A percentile compares a stretch with the other conserved stretches of the same genome.
phyloP scores from a whole-genome alignment of 805 yeast species.

The Yarrowia sp. region DNA sequence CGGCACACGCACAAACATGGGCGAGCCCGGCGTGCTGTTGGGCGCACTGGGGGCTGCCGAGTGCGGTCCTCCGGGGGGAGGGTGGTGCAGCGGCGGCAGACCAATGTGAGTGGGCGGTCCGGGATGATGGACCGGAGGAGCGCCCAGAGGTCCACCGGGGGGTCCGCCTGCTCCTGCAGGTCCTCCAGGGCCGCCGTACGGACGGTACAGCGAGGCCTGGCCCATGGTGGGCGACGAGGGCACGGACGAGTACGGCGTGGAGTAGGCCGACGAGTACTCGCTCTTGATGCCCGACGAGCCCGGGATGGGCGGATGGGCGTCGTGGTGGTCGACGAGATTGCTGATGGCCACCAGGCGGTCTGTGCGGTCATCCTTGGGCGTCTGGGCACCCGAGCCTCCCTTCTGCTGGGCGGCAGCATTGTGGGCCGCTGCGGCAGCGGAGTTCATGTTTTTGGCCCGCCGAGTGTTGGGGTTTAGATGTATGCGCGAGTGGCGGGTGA shows the following conservation, averaged over 20 bases:
- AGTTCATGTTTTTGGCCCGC: slow-evolving; percentile 42
- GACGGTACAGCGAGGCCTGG: slow-evolving; percentile 38
- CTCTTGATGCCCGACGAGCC: slow-evolving; percentile 41
- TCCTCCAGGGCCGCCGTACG: slow-evolving; percentile 6
- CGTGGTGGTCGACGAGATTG: slow-evolving; percentile 38
- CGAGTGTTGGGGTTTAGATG: slow-evolving; percentile 59
- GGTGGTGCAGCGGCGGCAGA: slow-evolving; percentile 41
- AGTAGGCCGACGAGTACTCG: slow-evolving; percentile 43
- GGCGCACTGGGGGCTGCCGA: slow-evolving; percentile 55
- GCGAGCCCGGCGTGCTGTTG: slow-evolving; percentile 52
- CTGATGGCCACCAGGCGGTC: slow-evolving; percentile 29
- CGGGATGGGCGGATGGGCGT: slow-evolving; percentile 41
- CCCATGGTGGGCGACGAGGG: slow-evolving; percentile 45
- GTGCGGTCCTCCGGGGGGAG: slow-evolving; percentile 40
- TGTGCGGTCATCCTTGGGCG: slow-evolving; percentile 29
- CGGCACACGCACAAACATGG: slow-evolving; percentile 45
- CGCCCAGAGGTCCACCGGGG: not conserved
- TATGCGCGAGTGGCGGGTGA: slow-evolving; percentile 83
- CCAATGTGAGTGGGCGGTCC: slow-evolving; percentile 42
- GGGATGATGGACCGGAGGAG: slow-evolving; percentile 37
- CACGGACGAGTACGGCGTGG: slow-evolving; percentile 45
- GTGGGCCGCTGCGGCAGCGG: slow-evolving; percentile 41
- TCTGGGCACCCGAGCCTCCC: not conserved
- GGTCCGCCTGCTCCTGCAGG: not conserved
- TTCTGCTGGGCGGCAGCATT: slow-evolving; percentile 36